Evolutionary conservation across 768 basidiomycete genomes (phyloP), one percentile per base, ranked within the genome.

Genomic region (Tricholoma sp.): DNA sequence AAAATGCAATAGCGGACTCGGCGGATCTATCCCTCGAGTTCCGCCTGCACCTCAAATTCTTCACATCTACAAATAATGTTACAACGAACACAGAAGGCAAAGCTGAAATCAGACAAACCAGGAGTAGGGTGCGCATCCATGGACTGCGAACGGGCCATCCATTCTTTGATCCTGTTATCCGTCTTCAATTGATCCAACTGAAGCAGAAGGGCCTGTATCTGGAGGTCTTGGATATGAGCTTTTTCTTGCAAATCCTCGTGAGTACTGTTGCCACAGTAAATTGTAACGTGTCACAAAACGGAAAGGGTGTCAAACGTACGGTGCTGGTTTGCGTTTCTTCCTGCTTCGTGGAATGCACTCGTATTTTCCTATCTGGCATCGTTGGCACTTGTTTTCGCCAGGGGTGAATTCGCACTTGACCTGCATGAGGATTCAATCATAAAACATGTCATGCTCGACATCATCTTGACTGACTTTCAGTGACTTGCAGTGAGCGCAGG

Each of bases 261-360:
- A 3, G 80, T 81, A 12, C 82, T 83, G 52, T 47, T 14, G 41
- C 22, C 22, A n/a, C n/a, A 1, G 24, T 35, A 50, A n/a, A 19
- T 50, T 19, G 6, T 22, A 54, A 19, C n/a, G 49, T 9, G 9
- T 41, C 31, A 14, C 39, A 11, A 1, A 12, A 39, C 16, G 34
- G 31, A n/a, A 52, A 24, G 12, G 35, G 39, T 21, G 16, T 14
- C 4, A 31, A 16, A 67, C 81, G 55, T 68, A 82, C 82, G 80
- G 80, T 46, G 82, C 82, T 55, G 79, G 70, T 66, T 82, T 81
- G 37, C 83, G 77, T 64, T 81, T 83, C 70, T 84, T 84, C 55
- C 83, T 75, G 45, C 66, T 71, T 39, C 80, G 74, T 4, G 78
- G 66, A 24, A 74, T 65, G 58, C 83, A 84, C 54, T 73, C 67